phyloP scores from a whole-genome alignment of 768 basidiomycete genomes.

The Xerocomellus dryophilus region DNA sequence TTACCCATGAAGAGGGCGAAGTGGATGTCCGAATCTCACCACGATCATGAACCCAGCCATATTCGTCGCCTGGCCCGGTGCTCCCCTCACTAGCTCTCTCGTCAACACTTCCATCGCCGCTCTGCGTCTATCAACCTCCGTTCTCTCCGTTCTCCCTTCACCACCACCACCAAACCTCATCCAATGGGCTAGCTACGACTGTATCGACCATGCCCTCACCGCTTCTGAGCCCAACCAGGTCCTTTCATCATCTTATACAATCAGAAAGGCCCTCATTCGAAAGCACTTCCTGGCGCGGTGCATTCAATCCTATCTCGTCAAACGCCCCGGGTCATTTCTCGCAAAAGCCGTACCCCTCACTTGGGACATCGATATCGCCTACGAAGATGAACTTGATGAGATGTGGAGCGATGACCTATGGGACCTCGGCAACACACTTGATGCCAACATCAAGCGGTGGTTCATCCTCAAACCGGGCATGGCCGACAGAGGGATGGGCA shows the following conservation, averaged over 20 bases:
- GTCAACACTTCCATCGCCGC: slow-evolving; percentile 41
- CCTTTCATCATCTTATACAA: slow-evolving; percentile 80
- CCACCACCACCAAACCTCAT: slow-evolving; percentile 36
- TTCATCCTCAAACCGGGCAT: slow-evolving; percentile 98
- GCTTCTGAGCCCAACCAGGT: slow-evolving; percentile 46
- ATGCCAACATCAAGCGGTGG: slow-evolving; percentile 52
- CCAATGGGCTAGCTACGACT: slow-evolving; percentile 90
- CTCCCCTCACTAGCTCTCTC: slow-evolving; percentile 51
- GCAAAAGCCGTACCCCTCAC: slow-evolving; percentile 61
- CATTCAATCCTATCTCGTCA: slow-evolving; percentile 67
- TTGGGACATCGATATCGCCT: slow-evolving; percentile 82
- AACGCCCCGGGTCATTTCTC: slow-evolving; percentile 61
- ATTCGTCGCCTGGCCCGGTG: slow-evolving; percentile 52
- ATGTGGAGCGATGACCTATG: slow-evolving; percentile 90
- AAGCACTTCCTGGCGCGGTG: slow-evolving; percentile 87
- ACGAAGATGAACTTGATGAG: slow-evolving; percentile 93
- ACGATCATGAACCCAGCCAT: slow-evolving; percentile 23
- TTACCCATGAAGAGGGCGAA: slow-evolving; percentile 22
- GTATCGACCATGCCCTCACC: slow-evolving; percentile 73
- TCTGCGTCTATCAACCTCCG: slow-evolving; percentile 28
- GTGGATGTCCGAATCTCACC: neutral
- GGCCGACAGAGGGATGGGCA: slow-evolving; percentile 95
- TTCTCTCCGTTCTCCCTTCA: slow-evolving; percentile 29
- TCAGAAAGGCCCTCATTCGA: slow-evolving; percentile 90
- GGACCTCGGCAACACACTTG: slow-evolving; percentile 69